A percentile compares a stretch with the other conserved stretches of the same genome.
phyloP scores from a whole-genome alignment of 176 grass and related monocot species.

The Alloteropsis semialata region DNA sequence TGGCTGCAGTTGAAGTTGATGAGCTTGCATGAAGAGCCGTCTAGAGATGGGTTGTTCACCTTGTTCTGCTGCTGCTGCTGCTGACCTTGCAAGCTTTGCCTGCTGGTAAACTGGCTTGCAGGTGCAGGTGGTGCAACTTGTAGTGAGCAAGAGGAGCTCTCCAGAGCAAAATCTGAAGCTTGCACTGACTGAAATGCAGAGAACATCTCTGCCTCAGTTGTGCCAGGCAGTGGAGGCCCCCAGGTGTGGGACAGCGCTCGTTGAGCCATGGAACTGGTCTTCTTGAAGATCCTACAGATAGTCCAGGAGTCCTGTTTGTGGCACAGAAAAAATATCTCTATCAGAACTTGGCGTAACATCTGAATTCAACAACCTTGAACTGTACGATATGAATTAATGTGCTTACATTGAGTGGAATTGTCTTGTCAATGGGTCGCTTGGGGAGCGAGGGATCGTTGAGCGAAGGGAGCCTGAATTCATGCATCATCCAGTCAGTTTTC shows the following conservation, averaged over 20 bases:
- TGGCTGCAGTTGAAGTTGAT: conserved; percentile 48
- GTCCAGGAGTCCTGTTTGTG: conserved; percentile 86
- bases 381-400: not conserved
- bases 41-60: conserved; percentile 5
- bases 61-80: conserved; percentile 36
- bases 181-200: conserved; percentile 31
- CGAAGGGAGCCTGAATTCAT: conserved; percentile 92
- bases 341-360: conserved; percentile 15
- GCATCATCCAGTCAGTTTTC: conserved; percentile 99
- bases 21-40: conserved; percentile 50
- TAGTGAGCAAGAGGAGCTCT: conserved; percentile 45
- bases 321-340: not conserved
- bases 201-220: conserved; percentile 48
- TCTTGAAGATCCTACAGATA: conserved; percentile 96
- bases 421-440: conserved; percentile 68
- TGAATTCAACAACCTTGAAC: conserved; percentile 21
- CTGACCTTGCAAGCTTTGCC: conserved; percentile 43
- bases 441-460: conserved; percentile 57
- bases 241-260: conserved; percentile 58
- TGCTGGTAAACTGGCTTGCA: conserved; percentile 32
- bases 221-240: conserved; percentile 39
- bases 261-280: conserved; percentile 82
- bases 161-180: conserved; percentile 41
- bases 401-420: conserved; percentile 83
- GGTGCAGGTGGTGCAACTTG: conserved; percentile 45